These are phyloP conservation scores for Yamadazyma taylorii DNA, from an alignment of 1,139 yeast species.

Conservation along the genomic window DNA sequence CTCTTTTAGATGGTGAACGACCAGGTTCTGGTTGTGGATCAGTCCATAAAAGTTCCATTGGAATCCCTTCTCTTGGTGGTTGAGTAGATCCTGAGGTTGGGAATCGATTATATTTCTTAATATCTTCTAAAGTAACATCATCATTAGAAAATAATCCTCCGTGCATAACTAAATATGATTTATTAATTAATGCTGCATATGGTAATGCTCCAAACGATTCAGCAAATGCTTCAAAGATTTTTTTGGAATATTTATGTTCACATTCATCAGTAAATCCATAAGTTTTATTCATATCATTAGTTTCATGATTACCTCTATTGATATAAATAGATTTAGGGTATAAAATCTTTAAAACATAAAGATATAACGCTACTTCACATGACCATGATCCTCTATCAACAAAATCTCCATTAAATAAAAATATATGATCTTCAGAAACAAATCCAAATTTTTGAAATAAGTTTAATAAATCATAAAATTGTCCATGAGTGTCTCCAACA, in stretches of 20 bases:
- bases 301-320: constrained; percentile 96
- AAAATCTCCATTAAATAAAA: constrained; percentile 93
- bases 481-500: constrained; percentile 99
- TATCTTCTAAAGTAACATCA: constrained; percentile 67
- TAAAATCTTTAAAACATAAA: constrained; percentile 75
- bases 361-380: constrained; percentile 85
- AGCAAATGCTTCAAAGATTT: constrained; percentile 80
- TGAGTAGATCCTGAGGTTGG: constrained; percentile 58
- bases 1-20: constrained; percentile 86
- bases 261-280: constrained; percentile 97
- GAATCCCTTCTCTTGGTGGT: constrained; percentile 88
- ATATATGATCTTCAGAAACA: constrained; percentile 67
- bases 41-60: constrained; percentile 97
- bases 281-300: constrained; percentile 94
- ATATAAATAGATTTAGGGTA: constrained; percentile 73
- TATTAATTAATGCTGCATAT: constrained; percentile 76
- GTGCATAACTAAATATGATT: constrained; percentile 83
- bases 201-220: constrained; percentile 89
- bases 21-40: constrained; percentile 87
- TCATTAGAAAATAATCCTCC: constrained; percentile 92
- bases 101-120: constrained; percentile 69
- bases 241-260: constrained; percentile 82
- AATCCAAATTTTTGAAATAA: constrained; percentile 73
- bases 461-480: constrained; percentile 83
- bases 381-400: constrained; percentile 99